Percentiles rank a stretch among this genome's conserved stretches.
Evolutionary conservation across 1,284 basidiomycete genomes (phyloP).

Genomic region (Boletus mariae): DNA sequence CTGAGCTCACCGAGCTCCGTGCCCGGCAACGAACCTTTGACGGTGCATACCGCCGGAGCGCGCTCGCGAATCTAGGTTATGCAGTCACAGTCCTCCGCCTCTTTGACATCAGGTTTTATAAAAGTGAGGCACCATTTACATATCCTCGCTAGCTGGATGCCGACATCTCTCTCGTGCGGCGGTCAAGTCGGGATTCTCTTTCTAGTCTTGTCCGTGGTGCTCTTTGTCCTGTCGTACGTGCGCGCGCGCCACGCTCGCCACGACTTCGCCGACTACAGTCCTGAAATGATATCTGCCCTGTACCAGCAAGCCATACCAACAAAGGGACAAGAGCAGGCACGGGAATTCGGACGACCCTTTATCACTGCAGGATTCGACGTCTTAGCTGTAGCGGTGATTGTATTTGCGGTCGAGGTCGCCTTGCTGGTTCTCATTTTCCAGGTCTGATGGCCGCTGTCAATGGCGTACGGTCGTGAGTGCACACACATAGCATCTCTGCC

Average conservation of each 20-base stretch:
- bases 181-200: constrained; percentile 68
- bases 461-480: background rate
- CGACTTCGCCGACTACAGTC: constrained; percentile 66
- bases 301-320: constrained; percentile 36
- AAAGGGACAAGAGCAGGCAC: constrained; percentile 54
- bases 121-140: constrained; percentile 44
- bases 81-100: constrained; percentile 72
- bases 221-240: constrained; percentile 58
- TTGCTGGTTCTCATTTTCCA: constrained; percentile 57
- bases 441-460: constrained; percentile 21
- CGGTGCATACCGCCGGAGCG: constrained; percentile 76
- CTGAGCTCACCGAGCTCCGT: constrained; percentile 70
- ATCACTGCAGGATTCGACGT: constrained; percentile 78
- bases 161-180: background rate
- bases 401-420: constrained; percentile 61
- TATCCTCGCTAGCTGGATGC: background rate
- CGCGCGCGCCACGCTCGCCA: constrained; percentile 63
- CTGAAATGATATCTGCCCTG: constrained; percentile 21
- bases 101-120: constrained; percentile 68
- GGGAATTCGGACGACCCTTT: constrained; percentile 72
- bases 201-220: constrained; percentile 56
- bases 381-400: constrained; percentile 55
- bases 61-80: constrained; percentile 71
- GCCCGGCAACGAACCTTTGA: constrained; percentile 79
- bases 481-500: background rate